These are phyloP conservation scores for Marsdenia floribunda DNA, from an alignment of 257 asterid species.

Conservation along the genomic window DNA sequence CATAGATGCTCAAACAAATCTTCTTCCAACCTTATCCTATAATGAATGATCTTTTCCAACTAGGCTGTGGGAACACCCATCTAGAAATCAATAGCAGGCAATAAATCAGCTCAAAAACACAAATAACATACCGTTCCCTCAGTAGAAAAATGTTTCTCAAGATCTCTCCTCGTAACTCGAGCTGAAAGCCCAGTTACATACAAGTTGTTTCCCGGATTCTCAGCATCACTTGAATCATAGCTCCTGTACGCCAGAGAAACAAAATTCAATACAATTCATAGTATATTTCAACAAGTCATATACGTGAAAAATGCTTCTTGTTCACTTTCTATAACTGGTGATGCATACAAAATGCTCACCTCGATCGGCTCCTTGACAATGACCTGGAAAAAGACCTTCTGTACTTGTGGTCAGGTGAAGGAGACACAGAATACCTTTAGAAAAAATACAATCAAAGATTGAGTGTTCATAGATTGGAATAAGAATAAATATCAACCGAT, in stretches of 20 bases:
- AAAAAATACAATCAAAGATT: not conserved
- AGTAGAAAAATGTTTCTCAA: constrained; percentile 73
- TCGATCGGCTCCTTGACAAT: constrained; percentile 59
- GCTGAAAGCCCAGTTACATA: constrained; percentile 85
- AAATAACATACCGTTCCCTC: constrained; percentile 58
- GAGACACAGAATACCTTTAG: constrained; percentile 54
- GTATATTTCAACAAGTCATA: not conserved
- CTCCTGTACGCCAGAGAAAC: constrained; percentile 37
- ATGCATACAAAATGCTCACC: constrained; percentile 37
- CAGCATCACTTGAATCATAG: constrained; percentile 55
- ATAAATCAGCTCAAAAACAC: not conserved
- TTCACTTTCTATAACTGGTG: not conserved
- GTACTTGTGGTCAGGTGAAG: constrained; percentile 38
- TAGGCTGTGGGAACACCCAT: not conserved
- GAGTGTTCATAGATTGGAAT: not conserved
- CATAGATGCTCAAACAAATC: not conserved
- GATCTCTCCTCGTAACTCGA: constrained; percentile 57
- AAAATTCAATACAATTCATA: not conserved
- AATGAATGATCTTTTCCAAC: not conserved
- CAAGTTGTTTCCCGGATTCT: constrained; percentile 91
- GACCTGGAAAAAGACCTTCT: constrained; percentile 58
- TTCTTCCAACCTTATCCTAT: not conserved
- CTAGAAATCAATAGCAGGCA: not conserved
- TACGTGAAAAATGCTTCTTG: not conserved
- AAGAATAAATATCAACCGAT: not conserved